These are phyloP conservation scores for Abelmoschus esculentus DNA, from an alignment of 345 rosid genomes.

Conservation along the genomic window DNA sequence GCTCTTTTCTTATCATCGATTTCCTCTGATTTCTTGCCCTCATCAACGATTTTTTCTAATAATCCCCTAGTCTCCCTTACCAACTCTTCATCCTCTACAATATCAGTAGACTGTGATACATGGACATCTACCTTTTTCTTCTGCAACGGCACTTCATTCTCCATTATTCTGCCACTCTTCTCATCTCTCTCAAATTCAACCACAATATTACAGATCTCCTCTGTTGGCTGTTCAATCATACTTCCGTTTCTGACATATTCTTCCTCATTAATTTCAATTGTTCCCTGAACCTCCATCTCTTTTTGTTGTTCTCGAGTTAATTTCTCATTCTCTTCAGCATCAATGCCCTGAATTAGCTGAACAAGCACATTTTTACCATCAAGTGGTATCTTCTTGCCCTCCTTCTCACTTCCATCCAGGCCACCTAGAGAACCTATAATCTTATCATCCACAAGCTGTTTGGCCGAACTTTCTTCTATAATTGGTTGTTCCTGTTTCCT, in stretches of 20 bases:
- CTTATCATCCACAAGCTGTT: neutral
- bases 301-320: constrained; percentile 2
- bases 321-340: constrained; percentile 19
- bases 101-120: constrained; percentile 8
- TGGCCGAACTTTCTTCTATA: neutral
- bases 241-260: neutral
- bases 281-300: constrained; percentile 11
- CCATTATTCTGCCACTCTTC: neutral
- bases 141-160: neutral
- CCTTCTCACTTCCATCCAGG: constrained; percentile 13
- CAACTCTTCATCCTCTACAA: constrained; percentile 27
- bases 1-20: neutral
- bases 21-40: constrained; percentile 15
- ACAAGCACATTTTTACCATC: constrained; percentile 13
- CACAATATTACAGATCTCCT: neutral
- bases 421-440: neutral
- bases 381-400: constrained; percentile 6
- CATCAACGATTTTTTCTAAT: constrained; percentile 36
- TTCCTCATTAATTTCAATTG: constrained; percentile 6
- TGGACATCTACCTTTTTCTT: constrained; percentile 12
- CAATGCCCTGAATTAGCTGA: constrained; percentile 13
- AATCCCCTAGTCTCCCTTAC: constrained; percentile 35
- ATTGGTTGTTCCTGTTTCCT: neutral
- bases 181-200: neutral
- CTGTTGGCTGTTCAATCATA: neutral